These are phyloP conservation scores for Cryptococcus jaspeensis DNA, from an alignment of 1,284 basidiomycete genomes.

Conservation along the genomic window DNA sequence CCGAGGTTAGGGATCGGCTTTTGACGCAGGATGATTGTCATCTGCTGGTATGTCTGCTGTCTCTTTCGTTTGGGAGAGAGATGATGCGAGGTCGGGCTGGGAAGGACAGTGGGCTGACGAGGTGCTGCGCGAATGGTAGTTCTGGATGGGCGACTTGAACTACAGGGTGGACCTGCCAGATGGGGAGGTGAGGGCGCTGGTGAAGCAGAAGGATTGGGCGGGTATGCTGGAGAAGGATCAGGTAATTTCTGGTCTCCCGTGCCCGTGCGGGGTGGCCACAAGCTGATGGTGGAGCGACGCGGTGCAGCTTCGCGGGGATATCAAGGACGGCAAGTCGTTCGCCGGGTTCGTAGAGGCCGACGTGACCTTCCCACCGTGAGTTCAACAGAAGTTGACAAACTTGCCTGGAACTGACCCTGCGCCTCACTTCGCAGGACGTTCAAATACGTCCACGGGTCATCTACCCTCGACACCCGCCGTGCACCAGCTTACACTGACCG, in stretches of 20 bases:
- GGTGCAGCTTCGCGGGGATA: conserved; percentile 33
- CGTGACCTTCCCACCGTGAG: conserved; percentile 43
- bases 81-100: too few species aligned
- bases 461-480: conserved; percentile 37
- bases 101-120: background rate
- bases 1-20: conserved; percentile 20
- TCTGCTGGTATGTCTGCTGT: conserved; percentile 28
- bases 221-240: conserved; percentile 41
- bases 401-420: conserved; percentile 1
- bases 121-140: conserved; percentile 18
- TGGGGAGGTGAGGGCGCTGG: conserved; percentile 27
- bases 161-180: conserved; percentile 42
- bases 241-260: conserved; percentile 8
- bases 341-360: conserved; percentile 32
- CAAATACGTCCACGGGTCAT: conserved; percentile 45
- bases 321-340: conserved; percentile 37
- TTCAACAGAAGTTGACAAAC: background rate
- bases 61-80: too few species aligned
- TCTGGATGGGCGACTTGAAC: conserved; percentile 49
- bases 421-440: conserved; percentile 30
- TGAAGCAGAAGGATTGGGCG: conserved; percentile 30
- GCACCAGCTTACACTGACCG: conserved; percentile 47
- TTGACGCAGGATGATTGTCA: conserved; percentile 34
- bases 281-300: too few species aligned
- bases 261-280: background rate